Evolutionary conservation across 2,329 filamentous ascomycete species (phyloP).

Genomic region (Apiospora aurea): DNA sequence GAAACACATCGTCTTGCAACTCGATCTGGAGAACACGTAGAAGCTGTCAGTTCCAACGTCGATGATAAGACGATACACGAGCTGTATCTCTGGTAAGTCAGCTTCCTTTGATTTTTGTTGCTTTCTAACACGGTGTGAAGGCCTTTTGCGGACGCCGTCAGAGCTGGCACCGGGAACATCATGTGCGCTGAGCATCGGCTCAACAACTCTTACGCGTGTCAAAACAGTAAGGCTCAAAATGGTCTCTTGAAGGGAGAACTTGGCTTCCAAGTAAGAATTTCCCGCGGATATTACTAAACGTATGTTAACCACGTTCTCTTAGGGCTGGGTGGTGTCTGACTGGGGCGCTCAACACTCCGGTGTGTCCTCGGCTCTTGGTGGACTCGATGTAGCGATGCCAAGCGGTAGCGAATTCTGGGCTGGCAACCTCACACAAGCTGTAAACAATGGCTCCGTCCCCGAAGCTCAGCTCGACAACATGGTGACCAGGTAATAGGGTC

Average conservation of each 20-base stretch:
- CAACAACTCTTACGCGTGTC: constrained; percentile 75
- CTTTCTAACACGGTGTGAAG: constrained; percentile 38
- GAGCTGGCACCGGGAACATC: constrained; percentile 63
- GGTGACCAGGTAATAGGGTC: constrained; percentile 58
- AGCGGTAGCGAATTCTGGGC: constrained; percentile 48
- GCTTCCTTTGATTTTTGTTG: neutral
- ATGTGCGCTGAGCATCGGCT: constrained; percentile 74
- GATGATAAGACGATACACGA: constrained; percentile 67
- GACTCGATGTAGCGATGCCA: constrained; percentile 61
- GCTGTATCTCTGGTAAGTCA: constrained; percentile 66
- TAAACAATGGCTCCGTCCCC: constrained; percentile 56
- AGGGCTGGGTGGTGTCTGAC: constrained; percentile 49
- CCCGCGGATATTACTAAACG: neutral
- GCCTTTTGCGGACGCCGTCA: constrained; percentile 74
- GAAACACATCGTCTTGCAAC: constrained; percentile 67
- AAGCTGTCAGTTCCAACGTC: constrained; percentile 56
- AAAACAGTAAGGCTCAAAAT: constrained; percentile 73
- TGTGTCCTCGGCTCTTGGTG: constrained; percentile 51
- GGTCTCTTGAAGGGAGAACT: constrained; percentile 69
- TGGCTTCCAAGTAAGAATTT: constrained; percentile 55
- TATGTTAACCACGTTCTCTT: neutral
- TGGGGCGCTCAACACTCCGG: constrained; percentile 52
- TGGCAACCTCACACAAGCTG: constrained; percentile 52
- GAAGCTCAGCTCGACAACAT: constrained; percentile 55
- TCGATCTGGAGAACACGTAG: constrained; percentile 56